Evolutionary conservation across 2,329 filamentous ascomycete species (phyloP).

Genomic region (Trichophyton benhamiae): DNA sequence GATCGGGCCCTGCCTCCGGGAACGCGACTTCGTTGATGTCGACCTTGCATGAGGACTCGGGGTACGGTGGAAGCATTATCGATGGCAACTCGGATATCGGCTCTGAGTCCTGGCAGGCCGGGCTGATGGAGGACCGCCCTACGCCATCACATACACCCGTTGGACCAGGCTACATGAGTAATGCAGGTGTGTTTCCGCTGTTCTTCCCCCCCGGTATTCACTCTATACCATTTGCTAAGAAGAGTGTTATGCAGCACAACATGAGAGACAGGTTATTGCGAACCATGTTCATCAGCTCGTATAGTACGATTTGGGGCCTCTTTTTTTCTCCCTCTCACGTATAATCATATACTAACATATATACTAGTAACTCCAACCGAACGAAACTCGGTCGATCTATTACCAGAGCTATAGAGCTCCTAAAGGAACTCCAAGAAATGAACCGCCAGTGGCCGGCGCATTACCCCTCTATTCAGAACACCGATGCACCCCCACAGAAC

Average conservation of each 20-base stretch:
- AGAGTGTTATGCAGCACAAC: slow-evolving; percentile 36
- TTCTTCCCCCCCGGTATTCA: too few species aligned
- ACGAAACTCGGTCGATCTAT: slow-evolving; percentile 79
- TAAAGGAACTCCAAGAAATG: slow-evolving; percentile 74
- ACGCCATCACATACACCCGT: slow-evolving; percentile 45
- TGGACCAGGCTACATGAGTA: slow-evolving; percentile 36
- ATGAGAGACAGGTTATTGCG: slow-evolving; percentile 57
- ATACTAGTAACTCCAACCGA: slow-evolving; percentile 63
- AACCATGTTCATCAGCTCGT: slow-evolving; percentile 84
- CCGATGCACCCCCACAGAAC: slow-evolving; percentile 17
- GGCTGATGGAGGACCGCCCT: slow-evolving; percentile 45
- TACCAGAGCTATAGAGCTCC: slow-evolving; percentile 67
- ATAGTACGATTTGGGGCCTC: slow-evolving; percentile 42
- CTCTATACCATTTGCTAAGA: slow-evolving; percentile 12
- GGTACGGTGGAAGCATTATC: slow-evolving; percentile 67
- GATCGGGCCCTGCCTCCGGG: slow-evolving; percentile 66
- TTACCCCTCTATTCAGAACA: slow-evolving; percentile 56
- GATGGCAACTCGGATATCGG: slow-evolving; percentile 26
- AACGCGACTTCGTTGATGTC: slow-evolving; percentile 70
- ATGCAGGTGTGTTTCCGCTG: slow-evolving; percentile 25
- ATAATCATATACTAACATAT: slow-evolving; percentile 13
- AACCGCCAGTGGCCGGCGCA: slow-evolving; percentile 88
- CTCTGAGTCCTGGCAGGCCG: slow-evolving; percentile 40
- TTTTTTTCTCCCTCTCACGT: not conserved
- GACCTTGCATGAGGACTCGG: slow-evolving; percentile 76